Conservation (phyloP, 768 basidiomycete species). For the Collybia nuda region DNA sequence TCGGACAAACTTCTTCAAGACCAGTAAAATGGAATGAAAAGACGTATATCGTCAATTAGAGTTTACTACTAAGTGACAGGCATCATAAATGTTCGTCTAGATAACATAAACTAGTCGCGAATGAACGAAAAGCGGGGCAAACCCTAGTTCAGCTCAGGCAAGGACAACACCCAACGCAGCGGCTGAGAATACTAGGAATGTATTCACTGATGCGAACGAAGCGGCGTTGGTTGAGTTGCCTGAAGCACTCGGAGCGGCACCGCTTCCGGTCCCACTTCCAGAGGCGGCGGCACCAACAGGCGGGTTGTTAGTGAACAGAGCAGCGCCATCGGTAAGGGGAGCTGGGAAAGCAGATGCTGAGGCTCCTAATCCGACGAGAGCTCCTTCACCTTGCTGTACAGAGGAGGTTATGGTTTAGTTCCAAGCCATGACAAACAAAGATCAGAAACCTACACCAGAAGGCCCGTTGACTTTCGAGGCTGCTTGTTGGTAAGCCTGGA, state of each 20-base stretch:
- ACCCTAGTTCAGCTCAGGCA: neutral
- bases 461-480: conserved; percentile 27
- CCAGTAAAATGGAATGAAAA: too few species aligned
- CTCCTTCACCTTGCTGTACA: conserved; percentile 37
- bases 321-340: conserved; percentile 34
- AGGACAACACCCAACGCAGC: neutral
- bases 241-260: neutral
- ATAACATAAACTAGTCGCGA: neutral
- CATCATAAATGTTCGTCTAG: neutral
- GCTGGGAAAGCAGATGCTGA: conserved; percentile 43
- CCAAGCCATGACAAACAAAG: neutral
- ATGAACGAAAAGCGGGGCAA: too few species aligned
- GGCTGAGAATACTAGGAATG: neutral
- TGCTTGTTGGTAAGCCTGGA: conserved; percentile 30
- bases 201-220: neutral
- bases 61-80: neutral
- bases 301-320: conserved; percentile 23
- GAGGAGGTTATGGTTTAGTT: neutral
- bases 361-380: conserved; percentile 45
- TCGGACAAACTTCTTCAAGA: too few species aligned
- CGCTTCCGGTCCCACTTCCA: conserved; percentile 1
- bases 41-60: too few species aligned
- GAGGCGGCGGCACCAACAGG: conserved; percentile 8
- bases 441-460: conserved; percentile 30
- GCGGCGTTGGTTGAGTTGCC: neutral